Evolutionary conservation across 768 basidiomycete genomes (phyloP), one percentile per base, ranked within the genome.

Genomic region (Podaxis sp.): DNA sequence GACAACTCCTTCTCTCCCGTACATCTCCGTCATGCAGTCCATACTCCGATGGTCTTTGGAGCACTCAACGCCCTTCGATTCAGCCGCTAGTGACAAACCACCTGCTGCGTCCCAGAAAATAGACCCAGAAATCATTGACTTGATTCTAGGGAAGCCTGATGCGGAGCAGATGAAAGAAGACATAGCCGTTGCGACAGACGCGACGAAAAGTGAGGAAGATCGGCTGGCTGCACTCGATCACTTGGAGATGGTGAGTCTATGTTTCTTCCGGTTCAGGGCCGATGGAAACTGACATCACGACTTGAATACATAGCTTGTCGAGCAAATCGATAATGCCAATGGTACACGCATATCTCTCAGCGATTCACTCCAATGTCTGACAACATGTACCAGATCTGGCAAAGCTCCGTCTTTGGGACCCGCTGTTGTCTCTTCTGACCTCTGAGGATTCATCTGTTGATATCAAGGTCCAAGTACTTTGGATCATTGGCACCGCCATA

Each of bases 321-420:
- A 96, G 71, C 83, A 83, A 46, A 92, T 96, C 56, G 94, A 96
- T 67, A 96, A 96, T 70, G 93, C 94, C 0, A 95, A 93, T 69
- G 83, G 93, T 63, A 36, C 21, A 58, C 88, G 68, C 13, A 48
- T 23, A 13, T 25, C 23, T 48, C 18, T 27, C 9, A 11, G 23
- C 21, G 11, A 0, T 25, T 4, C 4, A 27, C 3, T 10, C 16
- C 7, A 10, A 32, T 32, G 1, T 18, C 21, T 48, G 3, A n/a
- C 5, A 16, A n/a, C 37, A 3, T 5, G 37, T 53, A 59, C 70
- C 60, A 93, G 93, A 95, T 77, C 76, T 95, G 2, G 81, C 82
- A 60, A 87, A 84, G 62, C 70, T 95, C 61, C 79, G 83, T 47
- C 83, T 96, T 72, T 95, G 93, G 94, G 80, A 81, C 57, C 87